Base-by-base conservation (phyloP, 2,329 filamentous ascomycete species). In the Madurella mycetomatis region DNA sequence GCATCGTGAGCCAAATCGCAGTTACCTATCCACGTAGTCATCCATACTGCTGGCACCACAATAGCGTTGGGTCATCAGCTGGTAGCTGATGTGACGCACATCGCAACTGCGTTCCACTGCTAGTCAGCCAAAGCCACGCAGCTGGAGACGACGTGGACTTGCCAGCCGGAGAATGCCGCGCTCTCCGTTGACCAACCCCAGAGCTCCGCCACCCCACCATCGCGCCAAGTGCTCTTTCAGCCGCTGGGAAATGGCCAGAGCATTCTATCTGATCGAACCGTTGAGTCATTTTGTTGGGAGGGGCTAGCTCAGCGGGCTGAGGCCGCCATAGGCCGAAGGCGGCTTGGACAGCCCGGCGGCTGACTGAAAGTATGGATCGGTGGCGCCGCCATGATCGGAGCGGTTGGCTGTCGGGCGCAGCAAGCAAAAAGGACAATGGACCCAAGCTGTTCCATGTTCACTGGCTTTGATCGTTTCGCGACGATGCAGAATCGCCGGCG, bases 221-320 rank as follows among this genome's bases (percentile, higher is more conserved):
- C 9, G 34, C 13, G 34, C 11, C 34, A 37, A 46, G 37, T 30
- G 31, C 12, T 50, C 41, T 44, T 44, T 50, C 48, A 50, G 48
- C 48, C 48, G 48, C 48, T 32, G n/a, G 7, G 31, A 13, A 40
- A 15, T 48, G 42, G 19, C 45, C 18, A 51, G 32, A 45, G 40
- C 34, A 11, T 9, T 18, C 16, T 44, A 2, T 13, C n/a, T 32
- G 32, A 30, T 45, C 44, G 48, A 51, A 40, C 40, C 41, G 32
- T 16, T 12, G n/a, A 34, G 15, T 32, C 32, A 51, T 30, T 8
- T n/a, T n/a, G n/a, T n/a, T 2, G 30, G 4, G 9, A 9, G 31
- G 25, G 18, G 3, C n/a, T 34, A 30, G 37, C 43, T 46, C 34
- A 19, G 43, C 39, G 50, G 46, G 41, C 46, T 25, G 25, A 17